Evolutionary conservation across 768 basidiomycete species (phyloP).

Genomic region (Jaapia argillacea): DNA sequence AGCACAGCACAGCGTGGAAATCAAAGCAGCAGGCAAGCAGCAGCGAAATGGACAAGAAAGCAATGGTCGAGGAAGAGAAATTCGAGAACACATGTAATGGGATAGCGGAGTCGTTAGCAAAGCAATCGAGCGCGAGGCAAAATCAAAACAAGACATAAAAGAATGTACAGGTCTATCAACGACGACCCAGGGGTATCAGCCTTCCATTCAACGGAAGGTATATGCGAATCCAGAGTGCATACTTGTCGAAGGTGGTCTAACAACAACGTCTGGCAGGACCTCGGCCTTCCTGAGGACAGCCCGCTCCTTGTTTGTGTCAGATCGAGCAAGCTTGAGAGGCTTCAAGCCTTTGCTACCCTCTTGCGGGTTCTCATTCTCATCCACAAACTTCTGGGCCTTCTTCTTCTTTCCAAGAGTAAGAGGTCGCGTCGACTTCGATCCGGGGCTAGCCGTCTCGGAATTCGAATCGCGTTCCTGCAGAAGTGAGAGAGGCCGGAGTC

Average conservation of each 20-base stretch:
- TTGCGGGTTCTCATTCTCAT: slow-evolving; percentile 25
- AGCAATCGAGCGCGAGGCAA: no score
- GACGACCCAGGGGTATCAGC: neutral
- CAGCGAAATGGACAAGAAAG: no score
- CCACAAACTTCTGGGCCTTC: slow-evolving; percentile 18
- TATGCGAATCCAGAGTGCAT: slow-evolving; percentile 35
- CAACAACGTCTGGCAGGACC: slow-evolving; percentile 48
- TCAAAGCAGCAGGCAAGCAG: no score
- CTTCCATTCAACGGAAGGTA: slow-evolving; percentile 24
- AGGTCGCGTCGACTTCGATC: slow-evolving; percentile 34
- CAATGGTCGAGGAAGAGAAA: no score
- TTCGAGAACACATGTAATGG: no score
- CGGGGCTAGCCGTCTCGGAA: slow-evolving; percentile 14
- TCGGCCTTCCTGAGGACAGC: slow-evolving; percentile 45
- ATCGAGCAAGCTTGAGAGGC: slow-evolving; percentile 49
- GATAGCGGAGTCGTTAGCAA: no score
- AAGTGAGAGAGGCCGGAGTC: slow-evolving; percentile 53
- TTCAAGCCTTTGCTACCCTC: slow-evolving; percentile 33
- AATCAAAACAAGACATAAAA: no score
- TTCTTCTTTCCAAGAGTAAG: slow-evolving; percentile 46
- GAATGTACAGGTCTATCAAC: no score
- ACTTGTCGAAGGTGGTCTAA: slow-evolving; percentile 47
- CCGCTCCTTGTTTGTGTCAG: slow-evolving; percentile 54
- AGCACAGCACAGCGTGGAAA: no score
- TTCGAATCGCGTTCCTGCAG: slow-evolving; percentile 48